A percentile compares a stretch with the other conserved stretches of the same genome.
Conservation (phyloP, 2,329 filamentous ascomycete species). For the Colletotrichum graminicola region DNA sequence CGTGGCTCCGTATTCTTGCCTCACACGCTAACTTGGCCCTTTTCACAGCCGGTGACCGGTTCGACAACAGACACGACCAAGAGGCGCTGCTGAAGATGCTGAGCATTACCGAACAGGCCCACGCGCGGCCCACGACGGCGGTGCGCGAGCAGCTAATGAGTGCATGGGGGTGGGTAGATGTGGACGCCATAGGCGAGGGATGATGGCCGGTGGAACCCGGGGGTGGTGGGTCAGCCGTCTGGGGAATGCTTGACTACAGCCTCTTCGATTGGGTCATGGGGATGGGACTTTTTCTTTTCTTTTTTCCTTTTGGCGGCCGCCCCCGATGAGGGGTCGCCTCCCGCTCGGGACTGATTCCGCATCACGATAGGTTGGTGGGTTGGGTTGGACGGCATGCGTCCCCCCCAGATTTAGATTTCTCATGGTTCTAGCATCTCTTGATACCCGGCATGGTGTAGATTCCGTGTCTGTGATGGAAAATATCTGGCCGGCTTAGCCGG, state of each 20-base stretch:
- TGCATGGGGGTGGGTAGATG: slow-evolving; percentile 61
- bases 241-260: slow-evolving; percentile 19
- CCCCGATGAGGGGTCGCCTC: neutral
- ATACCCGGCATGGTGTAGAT: slow-evolving; percentile 33
- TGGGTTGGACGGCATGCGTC: slow-evolving; percentile 6
- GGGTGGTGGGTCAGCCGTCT: slow-evolving; percentile 19
- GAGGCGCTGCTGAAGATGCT: slow-evolving; percentile 62
- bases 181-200: slow-evolving; percentile 35
- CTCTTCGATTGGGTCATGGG: neutral
- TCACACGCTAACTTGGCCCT: neutral
- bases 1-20: neutral
- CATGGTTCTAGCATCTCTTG: slow-evolving; percentile 33
- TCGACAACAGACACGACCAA: slow-evolving; percentile 60
- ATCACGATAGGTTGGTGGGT: slow-evolving; percentile 26
- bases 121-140: slow-evolving; percentile 64
- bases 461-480: slow-evolving; percentile 16
- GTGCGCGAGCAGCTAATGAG: slow-evolving; percentile 61
- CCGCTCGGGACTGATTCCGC: slow-evolving; percentile 15
- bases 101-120: slow-evolving; percentile 60
- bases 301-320: neutral
- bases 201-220: slow-evolving; percentile 6
- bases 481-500: slow-evolving; percentile 15
- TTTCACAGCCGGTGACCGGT: slow-evolving; percentile 60
- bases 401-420: slow-evolving; percentile 29
- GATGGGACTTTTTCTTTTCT: neutral